These are phyloP conservation scores for Saccharum spontaneum DNA, from an alignment of 176 grass and related monocot genomes.

Conservation along the genomic window DNA sequence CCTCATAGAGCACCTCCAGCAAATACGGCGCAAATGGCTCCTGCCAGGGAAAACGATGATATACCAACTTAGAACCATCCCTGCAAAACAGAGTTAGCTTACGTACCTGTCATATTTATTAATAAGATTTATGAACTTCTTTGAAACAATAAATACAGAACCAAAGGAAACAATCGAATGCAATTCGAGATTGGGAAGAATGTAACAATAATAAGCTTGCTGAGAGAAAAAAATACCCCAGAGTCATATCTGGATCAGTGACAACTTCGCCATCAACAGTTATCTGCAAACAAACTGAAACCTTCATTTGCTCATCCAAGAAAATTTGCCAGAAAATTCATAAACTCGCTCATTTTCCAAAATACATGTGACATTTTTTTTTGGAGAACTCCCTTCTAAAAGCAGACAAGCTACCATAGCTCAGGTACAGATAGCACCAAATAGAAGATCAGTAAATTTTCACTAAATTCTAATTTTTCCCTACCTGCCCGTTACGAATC, in stretches of 20 bases:
- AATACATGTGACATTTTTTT: background rate
- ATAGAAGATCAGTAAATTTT: background rate
- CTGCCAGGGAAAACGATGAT: constrained; percentile 80
- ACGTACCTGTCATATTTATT: constrained; percentile 23
- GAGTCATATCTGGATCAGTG: constrained; percentile 49
- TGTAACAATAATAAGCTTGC: background rate
- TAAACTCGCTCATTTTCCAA: background rate
- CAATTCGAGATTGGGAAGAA: background rate
- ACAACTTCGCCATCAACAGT: constrained; percentile 59
- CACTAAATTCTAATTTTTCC: background rate
- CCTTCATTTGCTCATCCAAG: constrained; percentile 11
- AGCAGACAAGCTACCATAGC: background rate
- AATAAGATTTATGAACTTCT: background rate
- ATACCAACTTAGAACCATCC: constrained; percentile 69
- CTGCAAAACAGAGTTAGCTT: constrained; percentile 44
- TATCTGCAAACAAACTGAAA: constrained; percentile 56
- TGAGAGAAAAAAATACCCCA: constrained; percentile 46
- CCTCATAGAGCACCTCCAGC: constrained; percentile 86
- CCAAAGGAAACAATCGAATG: constrained; percentile 2
- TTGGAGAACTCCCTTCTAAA: background rate
- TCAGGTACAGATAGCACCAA: background rate
- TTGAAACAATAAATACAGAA: constrained; percentile 1
- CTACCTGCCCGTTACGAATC: constrained; percentile 83
- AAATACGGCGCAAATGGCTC: constrained; percentile 70
- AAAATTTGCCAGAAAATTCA: background rate